Evolutionary conservation across 2,329 filamentous ascomycete genomes (phyloP).

Genomic region (Xylaria sp.): DNA sequence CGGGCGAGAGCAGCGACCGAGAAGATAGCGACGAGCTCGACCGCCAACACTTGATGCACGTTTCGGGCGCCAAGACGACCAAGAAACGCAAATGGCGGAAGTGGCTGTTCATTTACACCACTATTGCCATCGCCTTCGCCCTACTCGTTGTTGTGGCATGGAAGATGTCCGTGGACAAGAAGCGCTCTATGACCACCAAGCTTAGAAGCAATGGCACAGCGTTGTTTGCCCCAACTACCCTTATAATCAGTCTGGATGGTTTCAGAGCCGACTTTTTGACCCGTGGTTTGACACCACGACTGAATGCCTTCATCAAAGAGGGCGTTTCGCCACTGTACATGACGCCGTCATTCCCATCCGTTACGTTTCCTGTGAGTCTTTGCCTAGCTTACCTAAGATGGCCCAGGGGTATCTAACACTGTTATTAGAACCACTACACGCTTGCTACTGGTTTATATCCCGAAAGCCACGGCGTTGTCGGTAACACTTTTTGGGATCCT

Average conservation of each 20-base stretch:
- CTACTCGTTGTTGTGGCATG: slow-evolving; percentile 67
- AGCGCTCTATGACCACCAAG: slow-evolving; percentile 47
- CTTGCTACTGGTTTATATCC: slow-evolving; percentile 92
- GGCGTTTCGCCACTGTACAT: slow-evolving; percentile 94
- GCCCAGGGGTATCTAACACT: slow-evolving; percentile 28
- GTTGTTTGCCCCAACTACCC: slow-evolving; percentile 88
- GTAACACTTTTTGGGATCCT: slow-evolving; percentile 95
- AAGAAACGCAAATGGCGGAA: slow-evolving; percentile 64
- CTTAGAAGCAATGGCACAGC: slow-evolving; percentile 83
- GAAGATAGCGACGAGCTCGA: slow-evolving; percentile 69
- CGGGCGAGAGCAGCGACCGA: slow-evolving; percentile 70
- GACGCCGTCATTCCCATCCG: slow-evolving; percentile 92
- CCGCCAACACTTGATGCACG: slow-evolving; percentile 61
- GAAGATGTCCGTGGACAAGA: slow-evolving; percentile 64
- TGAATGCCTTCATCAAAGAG: slow-evolving; percentile 80
- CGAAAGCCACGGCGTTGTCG: slow-evolving; percentile 90
- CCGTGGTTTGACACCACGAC: slow-evolving; percentile 81
- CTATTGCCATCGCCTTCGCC: slow-evolving; percentile 64
- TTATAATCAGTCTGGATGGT: slow-evolving; percentile 93
- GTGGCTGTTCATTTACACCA: slow-evolving; percentile 63
- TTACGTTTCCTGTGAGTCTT: slow-evolving; percentile 78
- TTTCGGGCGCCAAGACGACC: slow-evolving; percentile 58
- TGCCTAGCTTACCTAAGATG: slow-evolving; percentile 33
- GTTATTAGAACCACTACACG: slow-evolving; percentile 80
- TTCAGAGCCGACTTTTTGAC: slow-evolving; percentile 94